phyloP scores from a whole-genome alignment of 495 filamentous ascomycete species.

The Venustampulla echinocandica region DNA sequence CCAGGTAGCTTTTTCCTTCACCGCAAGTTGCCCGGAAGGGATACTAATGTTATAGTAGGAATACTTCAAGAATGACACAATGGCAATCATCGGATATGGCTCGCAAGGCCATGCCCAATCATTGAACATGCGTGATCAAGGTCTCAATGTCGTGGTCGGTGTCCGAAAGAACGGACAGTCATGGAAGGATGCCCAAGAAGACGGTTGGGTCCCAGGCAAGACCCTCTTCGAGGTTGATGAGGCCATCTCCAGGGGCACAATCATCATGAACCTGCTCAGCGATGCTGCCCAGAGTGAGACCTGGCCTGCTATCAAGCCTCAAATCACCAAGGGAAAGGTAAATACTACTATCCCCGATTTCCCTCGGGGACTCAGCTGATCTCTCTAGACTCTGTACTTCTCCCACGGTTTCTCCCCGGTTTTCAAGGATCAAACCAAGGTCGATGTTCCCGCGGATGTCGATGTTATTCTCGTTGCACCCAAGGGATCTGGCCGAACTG shows the following conservation, averaged over 20 bases:
- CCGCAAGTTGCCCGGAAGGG: constrained; percentile 3
- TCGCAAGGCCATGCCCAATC: constrained; percentile 98
- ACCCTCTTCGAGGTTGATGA: constrained; percentile 97
- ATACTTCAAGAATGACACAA: constrained; percentile 99
- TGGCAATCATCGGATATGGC: constrained; percentile 97
- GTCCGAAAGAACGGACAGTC: constrained; percentile 96
- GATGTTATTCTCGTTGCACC: constrained; percentile 99
- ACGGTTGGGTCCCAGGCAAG: constrained; percentile 96
- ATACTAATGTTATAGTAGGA: constrained; percentile 45
- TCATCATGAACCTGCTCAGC: constrained; percentile 97
- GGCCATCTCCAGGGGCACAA: constrained; percentile 86
- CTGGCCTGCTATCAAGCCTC: constrained; percentile 95
- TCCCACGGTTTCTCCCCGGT: constrained; percentile 99
- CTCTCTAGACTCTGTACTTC: constrained; percentile 87
- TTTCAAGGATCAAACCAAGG: constrained; percentile 99
- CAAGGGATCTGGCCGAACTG: constrained; percentile 97
- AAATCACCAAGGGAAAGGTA: constrained; percentile 95
- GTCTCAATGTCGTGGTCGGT: constrained; percentile 95
- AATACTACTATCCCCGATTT: too few relatives aligned
- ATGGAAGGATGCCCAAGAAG: constrained; percentile 93
- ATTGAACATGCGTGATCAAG: constrained; percentile 98
- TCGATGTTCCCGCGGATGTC: constrained; percentile 88
- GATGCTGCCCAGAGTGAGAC: constrained; percentile 98
- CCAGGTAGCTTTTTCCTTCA: constrained; percentile 49
- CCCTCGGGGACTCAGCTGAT: constrained; percentile 16